phyloP scores from a whole-genome alignment of 2,329 filamentous ascomycete genomes.

The Trichoderma afroharzianum region DNA sequence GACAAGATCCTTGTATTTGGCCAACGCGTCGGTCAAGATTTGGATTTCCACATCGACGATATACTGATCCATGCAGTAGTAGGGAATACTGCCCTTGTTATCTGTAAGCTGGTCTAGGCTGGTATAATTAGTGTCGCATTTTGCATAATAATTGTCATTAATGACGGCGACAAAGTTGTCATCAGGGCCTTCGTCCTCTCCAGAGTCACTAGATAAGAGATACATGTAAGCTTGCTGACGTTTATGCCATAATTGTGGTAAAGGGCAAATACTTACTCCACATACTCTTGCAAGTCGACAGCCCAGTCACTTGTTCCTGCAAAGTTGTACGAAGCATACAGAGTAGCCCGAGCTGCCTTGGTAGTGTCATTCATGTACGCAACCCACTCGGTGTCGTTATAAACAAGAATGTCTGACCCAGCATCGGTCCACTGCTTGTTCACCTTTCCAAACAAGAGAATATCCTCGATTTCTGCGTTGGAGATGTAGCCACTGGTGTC shows the following conservation, averaged over 20 bases:
- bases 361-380: conserved; percentile 24
- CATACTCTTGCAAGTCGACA: neutral
- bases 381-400: conserved; percentile 24
- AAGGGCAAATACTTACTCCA: neutral
- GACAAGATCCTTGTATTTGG: conserved; percentile 18
- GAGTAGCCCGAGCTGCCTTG: conserved; percentile 18
- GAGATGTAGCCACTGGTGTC: conserved; percentile 17
- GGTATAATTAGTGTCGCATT: conserved; percentile 22
- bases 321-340: conserved; percentile 23
- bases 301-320: conserved; percentile 18
- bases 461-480: conserved; percentile 24
- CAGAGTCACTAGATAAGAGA: neutral
- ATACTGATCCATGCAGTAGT: conserved; percentile 18
- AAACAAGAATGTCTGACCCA: conserved; percentile 23
- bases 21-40: conserved; percentile 15
- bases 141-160: neutral
- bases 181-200: neutral
- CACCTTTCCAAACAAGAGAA: conserved; percentile 17
- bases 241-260: neutral
- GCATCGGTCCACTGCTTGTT: conserved; percentile 7
- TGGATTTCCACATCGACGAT: conserved; percentile 16
- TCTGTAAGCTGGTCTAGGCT: conserved; percentile 23
- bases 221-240: conserved; percentile 19
- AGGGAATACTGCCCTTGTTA: conserved; percentile 14
- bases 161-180: neutral